Evolutionary conservation across 2,329 filamentous ascomycete species (phyloP), one percentile per base, ranked within the genome.

Genomic region (Nothomitra cinnamomea): DNA sequence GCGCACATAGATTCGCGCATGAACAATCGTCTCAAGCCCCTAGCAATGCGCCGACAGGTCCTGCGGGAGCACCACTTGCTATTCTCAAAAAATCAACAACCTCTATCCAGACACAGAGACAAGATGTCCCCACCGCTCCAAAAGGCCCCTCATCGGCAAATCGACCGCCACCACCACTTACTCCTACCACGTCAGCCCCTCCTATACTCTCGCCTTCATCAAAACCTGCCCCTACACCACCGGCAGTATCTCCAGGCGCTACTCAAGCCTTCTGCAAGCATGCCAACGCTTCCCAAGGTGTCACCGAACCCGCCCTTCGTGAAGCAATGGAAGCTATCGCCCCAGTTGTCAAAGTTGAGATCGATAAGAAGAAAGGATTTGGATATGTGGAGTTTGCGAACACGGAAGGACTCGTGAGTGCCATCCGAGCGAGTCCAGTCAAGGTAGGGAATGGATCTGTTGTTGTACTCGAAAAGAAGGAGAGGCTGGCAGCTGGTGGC

Each of bases 321-420:
- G 77, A 83, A 59, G 81, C 85, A 0, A 79, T 96, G 63, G 75
- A 81, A 45, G 67, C 70, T 0, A 94, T 87, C 60, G 90, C 90
- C 1, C 66, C 77, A 1, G 78, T 95, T 47, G 78, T 78, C 0
- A 83, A 80, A 58, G 86, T 95, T 17, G 90, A 95, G 61, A 90
- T 96, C 53, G 90, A 96, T 64, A 89, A 88, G 66, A 85, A 89
- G 62, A 95, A 95, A 66, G 88, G 88, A 0, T 94, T 95, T 61
- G 90, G 88, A 1, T 95, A 95, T 64, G 83, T 94, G 40, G 86
- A 95, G 58, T 96, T 95, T 69, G 76, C 78, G 8, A 81, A 87
- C 21, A 75, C 82, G 0, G 79, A 82, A 7, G 75, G 77, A 8
- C 72, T 96, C 24, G 78, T 78, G 60, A 87, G 85, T 62, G 90